Evolutionary conservation across 2,329 filamentous ascomycete genomes (phyloP).

Genomic region (Xylariaceae sp.): DNA sequence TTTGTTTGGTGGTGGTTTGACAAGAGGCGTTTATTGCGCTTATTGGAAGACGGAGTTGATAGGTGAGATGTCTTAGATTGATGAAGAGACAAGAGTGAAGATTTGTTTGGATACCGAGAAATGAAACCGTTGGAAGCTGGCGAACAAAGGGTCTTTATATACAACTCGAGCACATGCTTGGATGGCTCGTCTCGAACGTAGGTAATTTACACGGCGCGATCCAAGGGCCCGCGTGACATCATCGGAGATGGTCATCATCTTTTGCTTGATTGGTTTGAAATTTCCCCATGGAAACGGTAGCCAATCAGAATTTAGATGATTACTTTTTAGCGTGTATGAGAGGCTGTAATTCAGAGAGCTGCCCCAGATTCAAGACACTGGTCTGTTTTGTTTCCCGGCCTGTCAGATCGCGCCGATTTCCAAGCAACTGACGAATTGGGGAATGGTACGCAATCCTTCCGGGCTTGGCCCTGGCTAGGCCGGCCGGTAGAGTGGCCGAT

Average conservation of each 20-base stretch:
- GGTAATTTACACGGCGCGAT: not conserved
- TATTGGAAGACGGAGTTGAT: not conserved
- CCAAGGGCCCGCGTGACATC: conserved; percentile 13
- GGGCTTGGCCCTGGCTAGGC: not conserved
- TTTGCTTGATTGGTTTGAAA: conserved; percentile 10
- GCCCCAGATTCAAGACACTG: not conserved
- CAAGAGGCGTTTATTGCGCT: not conserved
- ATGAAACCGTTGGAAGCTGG: not conserved
- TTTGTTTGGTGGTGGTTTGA: not conserved
- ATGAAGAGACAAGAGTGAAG: not conserved
- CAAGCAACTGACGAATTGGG: not conserved
- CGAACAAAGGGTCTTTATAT: conserved; percentile 2
- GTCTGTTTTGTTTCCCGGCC: not conserved
- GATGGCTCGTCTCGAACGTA: not conserved
- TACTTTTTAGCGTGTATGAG: conserved; percentile 6
- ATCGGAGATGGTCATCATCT: conserved; percentile 13
- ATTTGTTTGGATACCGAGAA: not conserved
- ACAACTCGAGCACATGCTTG: not conserved
- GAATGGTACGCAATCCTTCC: not conserved
- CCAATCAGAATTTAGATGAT: conserved; percentile 18
- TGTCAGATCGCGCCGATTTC: conserved; percentile 8
- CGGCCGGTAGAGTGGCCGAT: not conserved
- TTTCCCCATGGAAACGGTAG: not conserved
- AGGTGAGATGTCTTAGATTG: not conserved
- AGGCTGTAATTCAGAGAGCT: not conserved